Evolutionary conservation across 2,329 filamentous ascomycete species (phyloP).

Genomic region (Aspergillus sp.): DNA sequence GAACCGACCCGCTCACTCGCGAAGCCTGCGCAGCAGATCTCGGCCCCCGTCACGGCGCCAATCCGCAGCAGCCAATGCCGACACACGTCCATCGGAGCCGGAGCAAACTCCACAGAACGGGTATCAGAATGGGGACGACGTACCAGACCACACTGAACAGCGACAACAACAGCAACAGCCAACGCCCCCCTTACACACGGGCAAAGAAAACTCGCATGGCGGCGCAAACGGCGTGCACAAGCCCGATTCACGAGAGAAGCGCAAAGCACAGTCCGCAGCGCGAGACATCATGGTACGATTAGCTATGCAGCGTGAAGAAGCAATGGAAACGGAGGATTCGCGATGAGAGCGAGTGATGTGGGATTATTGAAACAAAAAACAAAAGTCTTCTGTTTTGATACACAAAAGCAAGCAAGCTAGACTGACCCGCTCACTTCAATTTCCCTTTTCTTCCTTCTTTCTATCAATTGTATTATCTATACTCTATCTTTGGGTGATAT

Average conservation of each 20-base stretch:
- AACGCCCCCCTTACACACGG: conserved; percentile 1
- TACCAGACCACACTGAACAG: neutral
- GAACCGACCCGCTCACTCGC: conserved; percentile 12
- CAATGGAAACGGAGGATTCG: conserved; percentile 35
- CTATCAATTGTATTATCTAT: conserved; percentile 18
- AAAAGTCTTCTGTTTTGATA: neutral
- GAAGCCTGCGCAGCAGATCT: conserved; percentile 21
- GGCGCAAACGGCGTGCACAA: conserved; percentile 2
- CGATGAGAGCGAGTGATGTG: conserved; percentile 15
- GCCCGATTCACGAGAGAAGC: conserved; percentile 25
- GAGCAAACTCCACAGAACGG: neutral
- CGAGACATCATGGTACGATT: conserved; percentile 38
- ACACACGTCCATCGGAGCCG: neutral
- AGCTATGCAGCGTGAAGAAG: conserved; percentile 44
- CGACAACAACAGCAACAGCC: neutral
- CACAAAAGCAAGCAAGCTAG: neutral
- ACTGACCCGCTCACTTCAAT: neutral
- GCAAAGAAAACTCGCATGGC: conserved; percentile 18
- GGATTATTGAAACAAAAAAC: neutral
- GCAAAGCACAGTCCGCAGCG: conserved; percentile 36
- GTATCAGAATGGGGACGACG: neutral
- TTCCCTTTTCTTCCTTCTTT: neutral
- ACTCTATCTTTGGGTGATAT: neutral
- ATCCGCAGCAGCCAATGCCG: neutral
- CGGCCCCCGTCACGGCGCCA: conserved; percentile 15